phyloP scores from a whole-genome alignment of 441 rosid genomes.

The Arabidopsis hybrid region DNA sequence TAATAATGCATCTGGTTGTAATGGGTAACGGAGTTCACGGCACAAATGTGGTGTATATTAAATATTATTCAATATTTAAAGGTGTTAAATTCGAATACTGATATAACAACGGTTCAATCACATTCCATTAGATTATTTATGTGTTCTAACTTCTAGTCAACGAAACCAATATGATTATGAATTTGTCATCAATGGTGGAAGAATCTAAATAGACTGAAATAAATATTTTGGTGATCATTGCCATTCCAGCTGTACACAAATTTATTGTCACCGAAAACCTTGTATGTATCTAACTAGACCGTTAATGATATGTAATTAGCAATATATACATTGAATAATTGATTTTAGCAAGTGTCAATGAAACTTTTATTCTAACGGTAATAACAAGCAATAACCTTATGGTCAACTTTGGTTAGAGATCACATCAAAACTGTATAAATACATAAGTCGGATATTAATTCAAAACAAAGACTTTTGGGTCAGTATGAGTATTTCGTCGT shows the following conservation, averaged over 20 bases:
- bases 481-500: conserved; percentile 17
- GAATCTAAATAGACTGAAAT: background rate
- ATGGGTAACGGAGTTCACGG: conserved; percentile 16
- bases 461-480: conserved; percentile 15
- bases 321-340: no score
- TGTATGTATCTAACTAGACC: background rate
- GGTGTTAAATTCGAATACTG: background rate
- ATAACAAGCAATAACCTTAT: no score
- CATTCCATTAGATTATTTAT: background rate
- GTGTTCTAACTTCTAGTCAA: background rate
- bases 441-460: background rate
- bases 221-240: conserved; percentile 5
- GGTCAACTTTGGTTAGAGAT: conserved; percentile 10
- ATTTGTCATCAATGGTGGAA: background rate
- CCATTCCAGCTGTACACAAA: conserved; percentile 20
- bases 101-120: background rate
- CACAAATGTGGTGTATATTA: conserved; percentile 12
- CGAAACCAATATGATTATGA: background rate
- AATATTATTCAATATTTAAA: background rate
- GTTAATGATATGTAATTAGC: no score
- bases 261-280: conserved; percentile 10
- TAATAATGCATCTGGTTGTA: background rate
- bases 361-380: no score
- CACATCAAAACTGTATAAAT: background rate
- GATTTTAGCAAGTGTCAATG: no score